These are phyloP conservation scores for Aspergillus sp. DNA, from an alignment of 2,329 filamentous ascomycete genomes.

Conservation along the genomic window DNA sequence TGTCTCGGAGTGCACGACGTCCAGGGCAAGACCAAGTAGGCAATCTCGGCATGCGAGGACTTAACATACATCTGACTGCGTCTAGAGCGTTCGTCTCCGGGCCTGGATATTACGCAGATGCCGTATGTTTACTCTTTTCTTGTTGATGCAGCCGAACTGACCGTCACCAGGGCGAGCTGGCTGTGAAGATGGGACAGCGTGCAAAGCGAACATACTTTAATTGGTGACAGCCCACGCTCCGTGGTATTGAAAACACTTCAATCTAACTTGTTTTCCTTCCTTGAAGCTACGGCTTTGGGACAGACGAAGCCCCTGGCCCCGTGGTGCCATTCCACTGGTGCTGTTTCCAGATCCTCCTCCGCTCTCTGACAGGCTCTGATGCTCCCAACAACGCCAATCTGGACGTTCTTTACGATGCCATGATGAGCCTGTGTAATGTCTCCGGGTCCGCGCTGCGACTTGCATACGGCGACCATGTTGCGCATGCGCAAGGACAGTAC, in stretches of 20 bases:
- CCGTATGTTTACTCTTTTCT: slow-evolving; percentile 2
- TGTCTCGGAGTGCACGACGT: slow-evolving; percentile 15
- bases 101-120: slow-evolving; percentile 22
- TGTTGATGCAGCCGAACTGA: background rate
- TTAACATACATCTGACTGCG: background rate
- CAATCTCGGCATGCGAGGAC: background rate
- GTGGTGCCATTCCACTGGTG: slow-evolving; percentile 23
- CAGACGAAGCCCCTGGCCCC: slow-evolving; percentile 19
- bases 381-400: slow-evolving; percentile 15
- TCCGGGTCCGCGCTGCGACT: slow-evolving; percentile 15
- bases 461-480: slow-evolving; percentile 19
- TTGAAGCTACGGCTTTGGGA: slow-evolving; percentile 19
- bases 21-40: slow-evolving; percentile 16
- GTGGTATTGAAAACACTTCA: background rate
- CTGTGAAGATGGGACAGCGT: slow-evolving; percentile 15
- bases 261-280: background rate
- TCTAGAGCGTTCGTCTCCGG: slow-evolving; percentile 20
- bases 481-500: slow-evolving; percentile 21
- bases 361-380: slow-evolving; percentile 15
- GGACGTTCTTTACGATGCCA: slow-evolving; percentile 17
- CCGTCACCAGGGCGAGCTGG: slow-evolving; percentile 17
- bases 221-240: slow-evolving; percentile 8
- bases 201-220: slow-evolving; percentile 11
- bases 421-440: slow-evolving; percentile 16
- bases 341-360: slow-evolving; percentile 22